Base-by-base conservation (phyloP, 2,329 filamentous ascomycete genomes). In the Sporothrix globosa region DNA sequence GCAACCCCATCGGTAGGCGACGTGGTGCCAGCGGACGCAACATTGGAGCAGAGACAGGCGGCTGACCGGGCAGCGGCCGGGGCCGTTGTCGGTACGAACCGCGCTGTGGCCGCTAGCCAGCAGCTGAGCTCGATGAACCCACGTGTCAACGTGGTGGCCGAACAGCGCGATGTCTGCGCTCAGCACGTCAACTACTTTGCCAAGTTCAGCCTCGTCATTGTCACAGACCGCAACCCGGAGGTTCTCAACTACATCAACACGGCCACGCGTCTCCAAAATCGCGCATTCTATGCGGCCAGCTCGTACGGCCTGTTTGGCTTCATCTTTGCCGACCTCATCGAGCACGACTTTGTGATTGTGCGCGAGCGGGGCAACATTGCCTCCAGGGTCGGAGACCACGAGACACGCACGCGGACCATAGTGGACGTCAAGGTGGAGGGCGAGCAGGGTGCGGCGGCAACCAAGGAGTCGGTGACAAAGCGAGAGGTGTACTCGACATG, bases 221-320 rank as follows among this genome's bases (percentile, higher is more conserved):
- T 92, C 13, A 97, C 93, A 3, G 94, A 97, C 78, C 87, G 97
- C 30, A 88, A 92, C 76, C 90, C 96, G 58, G 83, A 87, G 70
- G 88, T 89, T 0, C 87, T 96, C 73, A 88, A 89, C 74, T 86
- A 88, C 71, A 91, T 98, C 82, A 97, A 98, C 81, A 92, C 92
- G 27, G 91, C 92, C 39, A 94, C 93, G 53, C 91, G 95, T 61
- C 82, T 96, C 50, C 89, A 91, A 72, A 86, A 88, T 73, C 88
- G 89, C 63, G 90, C 93, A 13, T 97, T 97, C 80, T 99, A 99
- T 80, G 93, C 93, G 11, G 92, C 93, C 48, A 91, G 90, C 67
- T 88, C 91, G 2, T 92, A 97, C 78, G 96, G 96, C 65, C 87
- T 97, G 78, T 98, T 96, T 79, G 96, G 96, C 70, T 99, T 92